Evolutionary conservation across 2,329 filamentous ascomycete genomes (phyloP).

Genomic region (Apiospora marii): DNA sequence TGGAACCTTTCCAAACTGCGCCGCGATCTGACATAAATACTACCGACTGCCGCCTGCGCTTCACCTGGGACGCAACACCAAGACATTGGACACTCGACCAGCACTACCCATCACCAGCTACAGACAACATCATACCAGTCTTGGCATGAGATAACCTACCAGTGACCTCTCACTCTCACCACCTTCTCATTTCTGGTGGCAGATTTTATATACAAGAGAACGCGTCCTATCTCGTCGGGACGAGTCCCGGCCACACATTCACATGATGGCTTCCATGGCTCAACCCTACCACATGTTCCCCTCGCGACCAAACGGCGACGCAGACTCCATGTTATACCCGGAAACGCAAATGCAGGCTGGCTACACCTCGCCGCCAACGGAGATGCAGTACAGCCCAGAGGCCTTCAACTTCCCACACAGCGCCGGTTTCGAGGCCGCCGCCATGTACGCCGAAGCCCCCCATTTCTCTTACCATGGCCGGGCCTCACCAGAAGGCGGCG

Average conservation of each 20-base stretch:
- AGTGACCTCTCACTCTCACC: neutral
- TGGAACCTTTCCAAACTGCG: conserved; percentile 17
- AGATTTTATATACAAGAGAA: neutral
- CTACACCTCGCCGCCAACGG: conserved; percentile 48
- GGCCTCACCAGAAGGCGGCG: conserved; percentile 60
- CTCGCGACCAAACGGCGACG: conserved; percentile 35
- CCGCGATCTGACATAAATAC: conserved; percentile 24
- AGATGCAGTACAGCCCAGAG: conserved; percentile 57
- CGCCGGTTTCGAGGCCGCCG: conserved; percentile 54
- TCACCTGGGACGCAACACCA: conserved; percentile 1
- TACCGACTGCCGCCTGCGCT: conserved; percentile 20
- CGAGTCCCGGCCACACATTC: neutral
- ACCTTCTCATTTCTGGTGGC: neutral
- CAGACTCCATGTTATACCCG: conserved; percentile 45
- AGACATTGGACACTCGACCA: conserved; percentile 4
- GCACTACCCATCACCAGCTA: conserved; percentile 3
- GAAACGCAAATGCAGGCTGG: conserved; percentile 37
- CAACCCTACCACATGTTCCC: conserved; percentile 44
- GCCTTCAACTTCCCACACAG: conserved; percentile 52
- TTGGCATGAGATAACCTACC: conserved; percentile 27
- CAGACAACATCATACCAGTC: neutral
- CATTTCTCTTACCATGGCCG: conserved; percentile 55
- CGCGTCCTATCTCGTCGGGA: conserved; percentile 1
- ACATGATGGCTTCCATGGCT: conserved; percentile 39
- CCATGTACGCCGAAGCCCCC: conserved; percentile 55